Conservation (phyloP, 805 yeast genomes). For the Dipodascus geniculatus region DNA sequence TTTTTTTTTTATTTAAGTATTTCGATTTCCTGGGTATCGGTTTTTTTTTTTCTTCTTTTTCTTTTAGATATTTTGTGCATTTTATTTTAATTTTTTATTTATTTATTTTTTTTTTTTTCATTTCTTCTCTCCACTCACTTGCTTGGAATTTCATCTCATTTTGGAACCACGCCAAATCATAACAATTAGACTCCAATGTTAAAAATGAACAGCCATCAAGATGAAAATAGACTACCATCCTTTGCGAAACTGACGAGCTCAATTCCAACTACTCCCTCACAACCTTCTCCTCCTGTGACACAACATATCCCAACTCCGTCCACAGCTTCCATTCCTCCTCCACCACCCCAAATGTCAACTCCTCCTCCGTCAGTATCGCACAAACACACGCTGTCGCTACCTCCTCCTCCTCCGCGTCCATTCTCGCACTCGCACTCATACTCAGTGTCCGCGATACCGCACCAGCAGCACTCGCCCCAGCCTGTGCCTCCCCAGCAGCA, state of each 20-base stretch:
- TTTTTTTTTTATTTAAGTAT: not conserved
- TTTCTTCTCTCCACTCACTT: not conserved
- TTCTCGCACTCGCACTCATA: not conserved
- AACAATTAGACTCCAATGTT: slow-evolving; percentile 4
- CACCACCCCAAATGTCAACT: not conserved
- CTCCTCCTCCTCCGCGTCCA: slow-evolving; percentile 2
- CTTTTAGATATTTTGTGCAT: too few species aligned
- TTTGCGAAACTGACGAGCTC: slow-evolving; percentile 10
- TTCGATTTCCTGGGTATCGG: not conserved
- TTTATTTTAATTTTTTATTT: not conserved
- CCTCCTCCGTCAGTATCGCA: not conserved
- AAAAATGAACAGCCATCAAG: slow-evolving; percentile 5
- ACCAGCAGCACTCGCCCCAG: slow-evolving; percentile 7
- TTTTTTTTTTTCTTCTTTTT: not conserved
- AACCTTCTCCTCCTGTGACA: not conserved
- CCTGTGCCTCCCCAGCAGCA: slow-evolving; percentile 4
- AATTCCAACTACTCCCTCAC: slow-evolving; percentile 8
- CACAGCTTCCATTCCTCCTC: not conserved
- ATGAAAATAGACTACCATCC: slow-evolving; percentile 5
- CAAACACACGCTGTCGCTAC: not conserved
- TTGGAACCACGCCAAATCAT: too few species aligned
- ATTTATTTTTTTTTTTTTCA: not conserved
- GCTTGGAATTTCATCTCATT: not conserved
- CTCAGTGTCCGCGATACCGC: slow-evolving; percentile 4
- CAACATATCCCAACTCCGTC: not conserved